Evolutionary conservation across 805 yeast species (phyloP).

Genomic region (Zygotorulaspora florentina): DNA sequence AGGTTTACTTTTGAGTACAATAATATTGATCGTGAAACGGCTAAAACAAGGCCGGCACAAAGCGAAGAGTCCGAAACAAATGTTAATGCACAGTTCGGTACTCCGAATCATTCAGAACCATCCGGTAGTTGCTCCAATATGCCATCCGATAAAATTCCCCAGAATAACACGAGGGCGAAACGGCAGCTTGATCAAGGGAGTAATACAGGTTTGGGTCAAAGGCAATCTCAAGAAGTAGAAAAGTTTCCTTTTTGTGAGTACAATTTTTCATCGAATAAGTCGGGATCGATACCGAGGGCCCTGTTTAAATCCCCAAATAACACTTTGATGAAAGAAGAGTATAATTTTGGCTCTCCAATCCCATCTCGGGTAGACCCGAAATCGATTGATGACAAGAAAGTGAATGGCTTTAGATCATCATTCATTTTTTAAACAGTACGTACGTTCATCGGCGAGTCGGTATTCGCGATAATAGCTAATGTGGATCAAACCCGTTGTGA

Average conservation of each 20-base stretch:
- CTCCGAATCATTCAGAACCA: too few species aligned
- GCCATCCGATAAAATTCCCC: too few species aligned
- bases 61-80: constrained; percentile 1
- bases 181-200: too few species aligned
- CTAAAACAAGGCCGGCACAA: constrained; percentile 6
- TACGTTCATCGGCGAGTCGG: too few species aligned
- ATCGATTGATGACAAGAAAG: constrained; percentile 19
- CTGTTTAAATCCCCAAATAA: background rate
- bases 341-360: constrained; percentile 21
- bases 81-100: too few species aligned
- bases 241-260: too few species aligned
- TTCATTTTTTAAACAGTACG: constrained; percentile 25
- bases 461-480: background rate
- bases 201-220: too few species aligned
- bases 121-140: too few species aligned
- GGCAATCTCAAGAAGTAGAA: too few species aligned
- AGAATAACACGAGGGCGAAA: too few species aligned
- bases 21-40: background rate
- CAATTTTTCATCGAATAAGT: background rate
- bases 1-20: constrained; percentile 12
- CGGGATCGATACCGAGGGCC: background rate
- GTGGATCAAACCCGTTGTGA: background rate
- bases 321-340: constrained; percentile 2
- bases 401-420: constrained; percentile 20
- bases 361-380: constrained; percentile 15